Conservation (phyloP, 306 rosid genomes). For the Pterocarpus santalinus region DNA sequence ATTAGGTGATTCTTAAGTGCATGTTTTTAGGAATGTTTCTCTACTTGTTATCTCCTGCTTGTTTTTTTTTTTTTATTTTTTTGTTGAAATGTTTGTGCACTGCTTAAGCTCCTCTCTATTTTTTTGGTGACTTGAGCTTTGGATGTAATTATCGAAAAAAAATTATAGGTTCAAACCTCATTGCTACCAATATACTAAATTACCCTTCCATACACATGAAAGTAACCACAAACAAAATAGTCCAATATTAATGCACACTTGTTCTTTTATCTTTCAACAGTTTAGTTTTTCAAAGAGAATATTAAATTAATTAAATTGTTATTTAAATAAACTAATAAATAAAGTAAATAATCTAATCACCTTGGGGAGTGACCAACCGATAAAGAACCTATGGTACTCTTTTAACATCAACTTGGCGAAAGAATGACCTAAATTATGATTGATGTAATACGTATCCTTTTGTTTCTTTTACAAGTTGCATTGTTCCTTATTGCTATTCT, state of each 20-base stretch:
- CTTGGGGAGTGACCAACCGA: neutral
- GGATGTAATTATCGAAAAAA: too few relatives aligned
- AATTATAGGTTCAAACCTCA: too few relatives aligned
- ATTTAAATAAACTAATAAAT: constrained; percentile 3
- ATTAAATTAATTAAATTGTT: neutral
- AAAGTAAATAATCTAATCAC: constrained; percentile 13
- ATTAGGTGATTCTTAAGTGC: too few relatives aligned
- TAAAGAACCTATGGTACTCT: neutral
- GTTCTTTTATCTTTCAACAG: too few relatives aligned
- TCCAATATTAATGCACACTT: neutral
- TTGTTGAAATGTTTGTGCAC: too few relatives aligned
- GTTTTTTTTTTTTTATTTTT: too few relatives aligned
- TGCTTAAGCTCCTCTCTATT: too few relatives aligned
- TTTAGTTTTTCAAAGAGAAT: too few relatives aligned
- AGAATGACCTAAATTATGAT: constrained; percentile 38
- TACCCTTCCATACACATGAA: constrained; percentile 13
- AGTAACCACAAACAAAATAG: constrained; percentile 11
- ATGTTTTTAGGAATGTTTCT: too few relatives aligned
- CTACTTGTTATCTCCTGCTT: too few relatives aligned
- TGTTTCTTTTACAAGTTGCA: constrained; percentile 43
- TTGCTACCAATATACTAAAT: neutral
- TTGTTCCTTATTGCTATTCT: constrained; percentile 27
- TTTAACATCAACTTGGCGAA: constrained; percentile 34
- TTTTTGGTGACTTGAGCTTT: too few relatives aligned
- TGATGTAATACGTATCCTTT: constrained; percentile 27